Evolutionary conservation across 1,139 yeast species (phyloP).

Genomic region (Sugiyamaella pinicola): DNA sequence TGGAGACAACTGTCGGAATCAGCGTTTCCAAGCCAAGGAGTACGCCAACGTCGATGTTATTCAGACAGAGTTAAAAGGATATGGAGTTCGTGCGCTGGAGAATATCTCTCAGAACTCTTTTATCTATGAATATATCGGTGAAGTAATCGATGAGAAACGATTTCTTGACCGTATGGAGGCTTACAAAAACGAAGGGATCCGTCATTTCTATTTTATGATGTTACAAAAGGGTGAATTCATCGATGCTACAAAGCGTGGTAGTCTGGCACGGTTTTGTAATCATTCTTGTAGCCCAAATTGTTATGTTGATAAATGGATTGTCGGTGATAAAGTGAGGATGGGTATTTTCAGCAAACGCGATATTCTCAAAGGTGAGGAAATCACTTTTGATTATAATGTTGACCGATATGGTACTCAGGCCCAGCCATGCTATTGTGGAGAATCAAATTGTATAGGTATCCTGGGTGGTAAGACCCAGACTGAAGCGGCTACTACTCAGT

Average conservation of each 20-base stretch:
- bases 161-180: constrained; percentile 73
- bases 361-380: constrained; percentile 80
- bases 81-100: constrained; percentile 75
- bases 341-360: constrained; percentile 86
- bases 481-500: constrained; percentile 77
- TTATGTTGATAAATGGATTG: constrained; percentile 96
- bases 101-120: constrained; percentile 64
- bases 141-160: constrained; percentile 75
- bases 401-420: constrained; percentile 95
- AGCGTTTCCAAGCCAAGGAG: constrained; percentile 75
- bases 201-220: constrained; percentile 97
- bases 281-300: constrained; percentile 96
- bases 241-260: constrained; percentile 89
- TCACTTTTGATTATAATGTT: constrained; percentile 93
- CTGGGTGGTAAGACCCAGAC: constrained; percentile 98
- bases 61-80: constrained; percentile 82
- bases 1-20: constrained; percentile 81
- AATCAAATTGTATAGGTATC: constrained; percentile 85
- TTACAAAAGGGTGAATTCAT: constrained; percentile 88
- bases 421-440: constrained; percentile 94
- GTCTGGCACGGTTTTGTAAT: constrained; percentile 87
- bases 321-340: constrained; percentile 86
- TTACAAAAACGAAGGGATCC: constrained; percentile 70
- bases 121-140: constrained; percentile 91
- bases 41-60: constrained; percentile 76